Evolutionary conservation across 768 basidiomycete genomes (phyloP).

Genomic region (Trametes punicea): DNA sequence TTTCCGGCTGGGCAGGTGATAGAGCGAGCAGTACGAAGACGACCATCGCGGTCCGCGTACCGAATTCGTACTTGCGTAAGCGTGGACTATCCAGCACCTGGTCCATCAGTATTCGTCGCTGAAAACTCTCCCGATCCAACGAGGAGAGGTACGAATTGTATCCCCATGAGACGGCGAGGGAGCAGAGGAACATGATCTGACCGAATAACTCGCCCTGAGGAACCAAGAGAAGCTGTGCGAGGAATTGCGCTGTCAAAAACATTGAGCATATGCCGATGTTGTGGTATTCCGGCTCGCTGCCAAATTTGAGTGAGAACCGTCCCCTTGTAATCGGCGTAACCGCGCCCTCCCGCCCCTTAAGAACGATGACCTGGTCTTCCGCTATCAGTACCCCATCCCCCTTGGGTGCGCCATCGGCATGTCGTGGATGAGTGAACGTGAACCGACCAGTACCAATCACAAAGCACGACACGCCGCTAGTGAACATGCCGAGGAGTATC

Average conservation of each 20-base stretch:
- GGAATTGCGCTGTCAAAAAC: slow-evolving; percentile 7
- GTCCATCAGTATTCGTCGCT: slow-evolving; percentile 9
- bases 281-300: slow-evolving; percentile 15
- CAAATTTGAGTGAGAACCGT: slow-evolving; percentile 11
- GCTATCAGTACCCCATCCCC: slow-evolving; percentile 8
- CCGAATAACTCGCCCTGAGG: slow-evolving; percentile 14
- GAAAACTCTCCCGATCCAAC: slow-evolving; percentile 11
- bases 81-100: background rate
- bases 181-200: slow-evolving; percentile 15
- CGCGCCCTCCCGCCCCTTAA: slow-evolving; percentile 14
- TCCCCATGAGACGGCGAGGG: slow-evolving; percentile 14
- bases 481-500: slow-evolving; percentile 14
- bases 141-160: slow-evolving; percentile 16
- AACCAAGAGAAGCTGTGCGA: slow-evolving; percentile 8
- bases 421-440: slow-evolving; percentile 12
- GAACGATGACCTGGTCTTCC: slow-evolving; percentile 5
- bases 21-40: slow-evolving; percentile 8
- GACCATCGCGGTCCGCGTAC: slow-evolving; percentile 4
- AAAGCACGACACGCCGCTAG: slow-evolving; percentile 11
- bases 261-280: slow-evolving; percentile 11
- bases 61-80: slow-evolving; percentile 2
- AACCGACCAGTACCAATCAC: slow-evolving; percentile 5
- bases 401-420: slow-evolving; percentile 4
- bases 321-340: slow-evolving; percentile 17
- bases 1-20: background rate